Conservation (phyloP, 257 asterid genomes). For the Penstemon newberryi region DNA sequence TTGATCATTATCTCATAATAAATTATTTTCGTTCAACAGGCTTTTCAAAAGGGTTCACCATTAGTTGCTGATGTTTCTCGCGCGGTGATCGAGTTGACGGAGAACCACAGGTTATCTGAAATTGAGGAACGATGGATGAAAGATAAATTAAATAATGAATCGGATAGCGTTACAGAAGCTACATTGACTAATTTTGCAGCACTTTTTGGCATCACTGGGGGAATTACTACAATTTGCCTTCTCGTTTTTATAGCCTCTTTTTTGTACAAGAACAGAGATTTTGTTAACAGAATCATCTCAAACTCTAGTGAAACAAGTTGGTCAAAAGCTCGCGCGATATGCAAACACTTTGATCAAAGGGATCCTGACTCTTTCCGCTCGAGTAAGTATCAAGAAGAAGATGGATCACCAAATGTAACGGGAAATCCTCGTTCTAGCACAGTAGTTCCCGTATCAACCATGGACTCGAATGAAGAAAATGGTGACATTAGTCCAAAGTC, state of each 20-base stretch:
- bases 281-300: slow-evolving; percentile 19
- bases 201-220: slow-evolving; percentile 36
- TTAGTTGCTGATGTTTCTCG: slow-evolving; percentile 29
- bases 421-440: too few relatives aligned
- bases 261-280: slow-evolving; percentile 32
- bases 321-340: slow-evolving; percentile 32
- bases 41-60: slow-evolving; percentile 40
- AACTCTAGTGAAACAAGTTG: slow-evolving; percentile 32
- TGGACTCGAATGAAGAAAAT: too few relatives aligned
- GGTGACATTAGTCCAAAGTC: too few relatives aligned
- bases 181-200: slow-evolving; percentile 25
- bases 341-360: slow-evolving; percentile 39
- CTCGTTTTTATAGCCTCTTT: slow-evolving; percentile 24
- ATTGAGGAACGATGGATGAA: slow-evolving; percentile 13
- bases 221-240: slow-evolving; percentile 30
- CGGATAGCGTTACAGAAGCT: background rate
- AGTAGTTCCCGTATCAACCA: too few relatives aligned
- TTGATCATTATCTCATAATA: too few relatives aligned
- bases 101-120: slow-evolving; percentile 17
- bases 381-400: too few relatives aligned
- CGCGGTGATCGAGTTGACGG: slow-evolving; percentile 29
- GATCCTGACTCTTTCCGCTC: slow-evolving; percentile 22
- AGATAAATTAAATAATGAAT: background rate
- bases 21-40: slow-evolving; percentile 26
- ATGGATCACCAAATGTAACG: too few relatives aligned